Evolutionary conservation across 306 rosid species (phyloP), one percentile per base, ranked within the genome.

Genomic region (Dryas drummondii): DNA sequence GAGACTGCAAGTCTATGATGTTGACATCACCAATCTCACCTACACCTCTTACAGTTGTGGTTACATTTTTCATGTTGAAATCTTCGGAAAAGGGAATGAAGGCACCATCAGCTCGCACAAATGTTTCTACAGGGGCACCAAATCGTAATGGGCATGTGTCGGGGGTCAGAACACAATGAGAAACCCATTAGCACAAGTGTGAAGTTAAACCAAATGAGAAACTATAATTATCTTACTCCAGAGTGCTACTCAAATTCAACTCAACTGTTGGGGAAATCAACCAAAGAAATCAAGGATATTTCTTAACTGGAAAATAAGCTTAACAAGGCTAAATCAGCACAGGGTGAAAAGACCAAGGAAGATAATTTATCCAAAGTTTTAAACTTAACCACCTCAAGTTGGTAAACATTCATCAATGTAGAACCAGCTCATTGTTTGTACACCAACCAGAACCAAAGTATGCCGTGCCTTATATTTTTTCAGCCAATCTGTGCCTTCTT

Each of bases 81-180:
- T 89, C 98, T 76, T 90, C 92, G 0, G 96, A 90, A 80, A 96
- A 96, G 42, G 98, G 98, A 73, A 96, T 90, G 87, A 96, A 96
- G 61, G 98, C 99, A 47, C 99, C 99, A 76, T 96, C 99, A 71
- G 97, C 99, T 80, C 99, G 86, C 73, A 96, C 99, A 82, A 96
- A 96, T 86, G 99, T 96, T 86, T 96, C 99, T 96, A 96, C 88
- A 85, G 72, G 62, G 77, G 73, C 78, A 81, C 72, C 88, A 84
- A 83, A 78, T 78, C 50, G 68, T 63, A 66, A 72, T 32, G 76
- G 79, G 68, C 71, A 83, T 58, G 68, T 17, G 56, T 19, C 5
- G 47, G 72, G 63, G 70, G 67, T 71, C 78, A 61, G 56, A 66
- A 71, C 26, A 58, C 72, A 71, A 73, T 52, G 49, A 63, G 81